Conservation (phyloP, 2,329 filamentous ascomycete species). For the Colletotrichum tropicicola region DNA sequence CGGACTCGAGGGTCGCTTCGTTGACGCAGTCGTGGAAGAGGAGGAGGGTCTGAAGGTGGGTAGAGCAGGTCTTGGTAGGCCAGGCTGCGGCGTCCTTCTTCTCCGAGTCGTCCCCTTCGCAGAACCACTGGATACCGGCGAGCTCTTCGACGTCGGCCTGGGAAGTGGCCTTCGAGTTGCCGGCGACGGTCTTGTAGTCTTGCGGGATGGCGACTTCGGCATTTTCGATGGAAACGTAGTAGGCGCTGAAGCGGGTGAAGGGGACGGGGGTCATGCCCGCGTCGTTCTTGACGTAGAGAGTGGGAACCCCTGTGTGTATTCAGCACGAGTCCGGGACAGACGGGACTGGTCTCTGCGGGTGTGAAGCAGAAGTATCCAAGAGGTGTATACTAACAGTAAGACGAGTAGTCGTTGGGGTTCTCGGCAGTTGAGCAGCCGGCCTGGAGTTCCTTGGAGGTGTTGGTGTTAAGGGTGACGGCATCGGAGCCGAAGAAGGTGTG, state of each 20-base stretch:
- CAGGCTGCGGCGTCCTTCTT: constrained; percentile 37
- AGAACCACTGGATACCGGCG: constrained; percentile 36
- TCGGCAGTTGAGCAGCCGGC: constrained; percentile 52
- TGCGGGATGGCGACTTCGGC: constrained; percentile 56
- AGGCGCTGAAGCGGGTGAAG: constrained; percentile 51
- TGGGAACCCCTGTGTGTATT: constrained; percentile 44
- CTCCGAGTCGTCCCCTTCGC: constrained; percentile 39
- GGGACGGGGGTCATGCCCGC: constrained; percentile 42
- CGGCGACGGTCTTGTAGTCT: constrained; percentile 51
- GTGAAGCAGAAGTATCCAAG: neutral
- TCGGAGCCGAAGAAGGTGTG: constrained; percentile 48
- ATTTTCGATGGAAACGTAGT: constrained; percentile 51
- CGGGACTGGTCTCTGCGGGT: no score
- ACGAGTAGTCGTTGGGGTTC: constrained; percentile 56
- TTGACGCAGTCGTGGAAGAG: constrained; percentile 37
- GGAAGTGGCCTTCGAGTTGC: constrained; percentile 44
- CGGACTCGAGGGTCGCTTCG: constrained; percentile 33
- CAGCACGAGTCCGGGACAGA: no score
- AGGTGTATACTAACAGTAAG: constrained; percentile 46
- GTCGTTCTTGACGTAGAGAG: constrained; percentile 45
- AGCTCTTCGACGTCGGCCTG: constrained; percentile 31
- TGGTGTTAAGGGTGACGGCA: constrained; percentile 39
- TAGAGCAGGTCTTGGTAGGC: constrained; percentile 39
- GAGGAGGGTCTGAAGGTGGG: constrained; percentile 36
- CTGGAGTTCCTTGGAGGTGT: constrained; percentile 42